phyloP scores from a whole-genome alignment of 2,329 filamentous ascomycete species.

The Bisporella sp. region DNA sequence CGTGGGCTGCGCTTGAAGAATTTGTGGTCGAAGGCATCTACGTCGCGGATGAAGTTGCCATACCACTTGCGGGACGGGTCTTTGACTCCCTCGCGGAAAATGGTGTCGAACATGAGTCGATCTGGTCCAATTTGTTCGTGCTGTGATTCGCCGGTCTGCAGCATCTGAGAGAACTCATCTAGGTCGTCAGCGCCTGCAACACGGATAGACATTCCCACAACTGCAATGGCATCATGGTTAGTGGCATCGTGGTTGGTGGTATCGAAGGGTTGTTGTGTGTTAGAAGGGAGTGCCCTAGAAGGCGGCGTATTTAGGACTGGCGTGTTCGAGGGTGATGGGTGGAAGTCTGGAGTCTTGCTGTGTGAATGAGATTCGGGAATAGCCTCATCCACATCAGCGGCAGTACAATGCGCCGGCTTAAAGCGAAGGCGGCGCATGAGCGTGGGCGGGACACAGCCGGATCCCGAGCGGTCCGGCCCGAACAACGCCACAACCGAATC shows the following conservation, averaged over 20 bases:
- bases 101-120: conserved; percentile 59
- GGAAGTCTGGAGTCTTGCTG: too few species aligned
- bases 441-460: conserved; percentile 30
- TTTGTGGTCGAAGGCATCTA: conserved; percentile 56
- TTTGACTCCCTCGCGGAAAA: not conserved
- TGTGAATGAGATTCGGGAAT: too few species aligned
- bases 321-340: too few species aligned
- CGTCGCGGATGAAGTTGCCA: conserved; percentile 2
- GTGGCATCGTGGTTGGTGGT: too few species aligned
- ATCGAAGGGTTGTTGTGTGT: too few species aligned
- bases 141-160: conserved; percentile 66
- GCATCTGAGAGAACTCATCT: conserved; percentile 66
- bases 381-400: not conserved
- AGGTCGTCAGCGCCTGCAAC: conserved; percentile 26
- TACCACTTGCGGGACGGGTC: conserved; percentile 1
- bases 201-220: conserved; percentile 29
- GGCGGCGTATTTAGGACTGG: too few species aligned
- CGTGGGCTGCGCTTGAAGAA: conserved; percentile 83
- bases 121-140: conserved; percentile 53
- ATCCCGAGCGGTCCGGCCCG: conserved; percentile 31
- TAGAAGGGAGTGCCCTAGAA: not conserved
- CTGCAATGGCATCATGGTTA: conserved; percentile 22
- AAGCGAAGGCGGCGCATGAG: conserved; percentile 19
- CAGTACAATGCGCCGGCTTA: not conserved
- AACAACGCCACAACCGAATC: conserved; percentile 26